phyloP scores from a whole-genome alignment of 148 eudicot genomes.

The Nepenthes mirabilis region DNA sequence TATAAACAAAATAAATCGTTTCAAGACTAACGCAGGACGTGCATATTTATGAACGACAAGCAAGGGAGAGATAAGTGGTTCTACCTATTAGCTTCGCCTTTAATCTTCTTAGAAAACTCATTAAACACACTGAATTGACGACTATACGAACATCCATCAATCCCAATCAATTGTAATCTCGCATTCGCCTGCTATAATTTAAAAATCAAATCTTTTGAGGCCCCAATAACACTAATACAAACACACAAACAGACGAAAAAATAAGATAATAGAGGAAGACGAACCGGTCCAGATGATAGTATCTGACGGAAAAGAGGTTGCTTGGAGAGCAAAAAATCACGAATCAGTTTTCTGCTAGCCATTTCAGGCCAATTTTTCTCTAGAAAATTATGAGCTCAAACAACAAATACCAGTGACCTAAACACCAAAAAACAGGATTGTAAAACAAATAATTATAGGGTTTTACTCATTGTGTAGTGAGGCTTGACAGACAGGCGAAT shows the following conservation, averaged over 20 bases:
- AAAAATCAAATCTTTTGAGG: neutral
- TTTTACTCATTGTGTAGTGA: too few species aligned
- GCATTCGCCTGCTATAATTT: constrained; percentile 11
- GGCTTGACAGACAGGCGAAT: too few species aligned
- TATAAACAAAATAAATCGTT: neutral
- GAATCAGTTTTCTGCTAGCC: constrained; percentile 32
- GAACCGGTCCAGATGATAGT: constrained; percentile 20
- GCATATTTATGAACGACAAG: too few species aligned
- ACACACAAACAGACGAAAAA: constrained; percentile 3
- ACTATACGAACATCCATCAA: constrained; percentile 21
- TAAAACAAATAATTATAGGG: too few species aligned
- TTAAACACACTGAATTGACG: constrained; percentile 78
- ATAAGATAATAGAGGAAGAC: neutral
- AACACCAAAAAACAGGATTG: too few species aligned
- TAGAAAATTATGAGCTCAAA: too few species aligned
- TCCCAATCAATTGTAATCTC: constrained; percentile 24
- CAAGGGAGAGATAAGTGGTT: neutral
- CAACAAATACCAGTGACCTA: too few species aligned
- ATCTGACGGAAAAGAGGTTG: constrained; percentile 12
- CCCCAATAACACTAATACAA: neutral
- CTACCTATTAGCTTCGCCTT: constrained; percentile 67
- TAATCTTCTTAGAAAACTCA: constrained; percentile 72
- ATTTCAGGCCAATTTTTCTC: constrained; percentile 7
- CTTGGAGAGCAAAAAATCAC: constrained; percentile 23
- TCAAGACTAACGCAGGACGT: neutral